Evolutionary conservation across 179 eudicot species (phyloP), one percentile per base, ranked within the genome.

Genomic region (Actinidia arguta): DNA sequence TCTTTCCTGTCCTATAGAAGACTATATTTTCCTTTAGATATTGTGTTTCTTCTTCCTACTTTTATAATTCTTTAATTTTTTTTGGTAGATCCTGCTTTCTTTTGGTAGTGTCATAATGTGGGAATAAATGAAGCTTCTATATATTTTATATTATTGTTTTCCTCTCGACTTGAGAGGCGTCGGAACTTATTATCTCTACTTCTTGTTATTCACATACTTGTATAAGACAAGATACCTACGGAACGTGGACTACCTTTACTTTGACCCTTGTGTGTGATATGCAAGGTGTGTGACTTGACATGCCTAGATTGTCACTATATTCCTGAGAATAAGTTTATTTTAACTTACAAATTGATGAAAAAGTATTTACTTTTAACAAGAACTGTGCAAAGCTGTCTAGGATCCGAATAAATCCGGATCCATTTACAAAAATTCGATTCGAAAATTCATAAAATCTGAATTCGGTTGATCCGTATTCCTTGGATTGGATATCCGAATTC

Each of bases 221-320:
- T 39, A 42, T 42, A 3, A 1, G 39, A 20, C 18, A 69, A 42
- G 7, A 68, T 20, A 42, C 25, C 12, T 6, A 17, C 73, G 8
- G 51, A 69, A 69, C 39, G 24, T 42, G 73, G 50, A 42, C 25
- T 39, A 8, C 73, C 73, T 69, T 69, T 69, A 48, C 42, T 68
- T 39, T 31, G 22, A 68, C 48, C 46, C 72, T 68, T 68, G 16
- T 16, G 51, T 36, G 50, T 42, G 73, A 69, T 42, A 42, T 42
- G 22, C 73, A 16, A 42, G 73, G 73, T 46, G 39, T 69, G 39
- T 39, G 73, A 39, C 51, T 69, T 31, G 27, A 20, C 10, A 36
- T 36, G 71, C 1, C 8, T 4, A 9, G 42, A 31, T 6, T 16
- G 42, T 39, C 25, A 7, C 24, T 8, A 24, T 63, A 10, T 10